Evolutionary conservation across 2,329 filamentous ascomycete species (phyloP).

Genomic region (Didymella glomerata): DNA sequence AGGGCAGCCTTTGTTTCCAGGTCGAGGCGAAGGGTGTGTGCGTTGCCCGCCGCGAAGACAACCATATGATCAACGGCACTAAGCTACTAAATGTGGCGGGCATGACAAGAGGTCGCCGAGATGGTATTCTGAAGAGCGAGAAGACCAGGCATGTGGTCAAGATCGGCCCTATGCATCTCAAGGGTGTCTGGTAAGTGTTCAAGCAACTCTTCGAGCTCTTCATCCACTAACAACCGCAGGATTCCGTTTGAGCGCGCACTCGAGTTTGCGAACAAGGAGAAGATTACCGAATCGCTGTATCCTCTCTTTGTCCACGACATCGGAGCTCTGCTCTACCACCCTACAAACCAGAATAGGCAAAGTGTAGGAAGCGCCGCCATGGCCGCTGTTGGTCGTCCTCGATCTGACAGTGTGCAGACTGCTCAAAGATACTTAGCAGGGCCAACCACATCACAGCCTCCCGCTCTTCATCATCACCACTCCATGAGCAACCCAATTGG

Average conservation of each 20-base stretch:
- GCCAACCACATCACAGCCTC: constrained; percentile 66
- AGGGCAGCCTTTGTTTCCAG: constrained; percentile 96
- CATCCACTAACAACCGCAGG: constrained; percentile 61
- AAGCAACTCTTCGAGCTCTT: too few relatives aligned
- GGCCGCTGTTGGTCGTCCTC: constrained; percentile 74
- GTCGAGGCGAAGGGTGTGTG: constrained; percentile 96
- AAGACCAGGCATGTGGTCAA: constrained; percentile 97
- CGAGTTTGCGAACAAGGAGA: constrained; percentile 99
- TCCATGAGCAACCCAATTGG: constrained; percentile 69
- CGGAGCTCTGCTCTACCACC: constrained; percentile 90
- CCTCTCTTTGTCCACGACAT: constrained; percentile 98
- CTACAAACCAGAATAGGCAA: constrained; percentile 82
- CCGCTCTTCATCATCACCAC: constrained; percentile 75
- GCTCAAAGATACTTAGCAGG: constrained; percentile 65
- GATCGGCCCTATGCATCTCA: constrained; percentile 98
- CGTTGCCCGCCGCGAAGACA: constrained; percentile 94
- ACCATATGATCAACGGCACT: constrained; percentile 99
- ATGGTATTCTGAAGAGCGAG: constrained; percentile 97
- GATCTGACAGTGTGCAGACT: constrained; percentile 52
- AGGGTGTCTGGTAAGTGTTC: constrained; percentile 65
- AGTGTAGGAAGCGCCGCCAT: constrained; percentile 76
- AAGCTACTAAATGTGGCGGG: constrained; percentile 96
- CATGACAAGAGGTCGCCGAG: constrained; percentile 94
- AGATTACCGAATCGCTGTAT: constrained; percentile 95
- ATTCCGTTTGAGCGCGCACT: constrained; percentile 98